Evolutionary conservation across 2,329 filamentous ascomycete species (phyloP), one percentile per base, ranked within the genome.

Genomic region (Trichoderma sp.): DNA sequence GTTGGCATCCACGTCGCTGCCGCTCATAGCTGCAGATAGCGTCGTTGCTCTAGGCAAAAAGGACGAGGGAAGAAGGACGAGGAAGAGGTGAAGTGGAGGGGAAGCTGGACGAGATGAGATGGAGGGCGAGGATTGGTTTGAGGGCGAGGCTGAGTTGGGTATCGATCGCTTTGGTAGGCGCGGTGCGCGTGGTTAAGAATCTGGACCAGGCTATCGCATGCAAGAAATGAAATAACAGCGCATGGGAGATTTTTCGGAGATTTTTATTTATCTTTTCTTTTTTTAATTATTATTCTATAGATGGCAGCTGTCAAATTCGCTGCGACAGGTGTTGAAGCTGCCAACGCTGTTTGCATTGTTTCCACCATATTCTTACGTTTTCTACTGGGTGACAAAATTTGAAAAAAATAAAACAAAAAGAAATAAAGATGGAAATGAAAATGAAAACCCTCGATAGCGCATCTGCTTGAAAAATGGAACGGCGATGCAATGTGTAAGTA

Each of bases 1-100:
- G 70, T 78, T 76, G 58, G 73, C 70, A 64, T 76, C 60, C 32
- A 35, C 75, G 37, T 78, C 72, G 70, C 71, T 70, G 50, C 72
- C 75, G 68, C 73, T 74, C 74, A 76, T 77, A 5, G 69, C 72
- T 37, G 61, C 37, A 61, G 27, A 34, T 9, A 22, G 12, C 56
- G 56, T 29, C 19, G 22, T 45, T 29, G 56, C 56, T 59, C 8
- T 22, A 22, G 8, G 37, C 15, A 19, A 29, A 45, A 17, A 13
- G 15, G 60, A 22, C 2, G 15, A 42, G 7, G 25, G 35, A 48
- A 32, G 19, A 29, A 32, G 12, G 29, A 29, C 13, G 29, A 15
- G 34, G 17, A 63, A 10, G 27, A 34, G 54, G n/a, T 22, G 54
- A 37, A 35, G 37, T 22, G 22, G 37, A 42, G 56, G 25, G 56